Base-by-base conservation (phyloP, 768 basidiomycete genomes). In the Filobasidium floriforme region DNA sequence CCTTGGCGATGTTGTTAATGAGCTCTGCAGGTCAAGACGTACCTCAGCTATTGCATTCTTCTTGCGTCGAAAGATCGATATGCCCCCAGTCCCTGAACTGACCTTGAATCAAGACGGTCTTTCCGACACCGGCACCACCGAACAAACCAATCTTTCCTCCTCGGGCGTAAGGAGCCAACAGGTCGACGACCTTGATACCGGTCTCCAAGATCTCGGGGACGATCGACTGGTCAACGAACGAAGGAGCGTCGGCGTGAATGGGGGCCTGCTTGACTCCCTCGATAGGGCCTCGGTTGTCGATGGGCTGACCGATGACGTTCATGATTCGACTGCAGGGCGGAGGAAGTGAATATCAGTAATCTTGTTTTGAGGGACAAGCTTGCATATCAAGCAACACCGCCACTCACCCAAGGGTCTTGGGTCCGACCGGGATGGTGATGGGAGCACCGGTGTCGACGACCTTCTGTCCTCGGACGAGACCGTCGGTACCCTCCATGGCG, bases 101-200 rank as follows among this genome's bases (percentile, higher is more conserved):
- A 69, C 70, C 71, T 81, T 97, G 94, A 81, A 98, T 97, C 82
- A 98, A 83, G 79, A 99, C 96, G 65, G 96, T 98, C 86, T 99
- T 99, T 75, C 96, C 96, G 83, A 99, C 96, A 89, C 96, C 96
- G 73, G 96, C 96, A 88, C 96, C 96, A 77, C 96, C 96, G 82
- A 99, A 96, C 75, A 99, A 89, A 85, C 96, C 96, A 80, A 99
- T 98, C 83, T 99, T 99, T 82, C 96, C 96, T 84, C 96, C 96
- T 88, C 96, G 93, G 73, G 96, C 96, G 79, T 99, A 99, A 67
- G 96, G 96, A 63, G 96, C 96, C 73, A 99, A 89, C 72, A 99
- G 88, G 81, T 99, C 96, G 80, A 99, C 96, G 78, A 99, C 96
- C 84, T 99, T 99, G 85, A 99, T 99, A 83, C 96, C 96, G 65